phyloP scores from a whole-genome alignment of 495 filamentous ascomycete genomes.

The Poronia punctata region DNA sequence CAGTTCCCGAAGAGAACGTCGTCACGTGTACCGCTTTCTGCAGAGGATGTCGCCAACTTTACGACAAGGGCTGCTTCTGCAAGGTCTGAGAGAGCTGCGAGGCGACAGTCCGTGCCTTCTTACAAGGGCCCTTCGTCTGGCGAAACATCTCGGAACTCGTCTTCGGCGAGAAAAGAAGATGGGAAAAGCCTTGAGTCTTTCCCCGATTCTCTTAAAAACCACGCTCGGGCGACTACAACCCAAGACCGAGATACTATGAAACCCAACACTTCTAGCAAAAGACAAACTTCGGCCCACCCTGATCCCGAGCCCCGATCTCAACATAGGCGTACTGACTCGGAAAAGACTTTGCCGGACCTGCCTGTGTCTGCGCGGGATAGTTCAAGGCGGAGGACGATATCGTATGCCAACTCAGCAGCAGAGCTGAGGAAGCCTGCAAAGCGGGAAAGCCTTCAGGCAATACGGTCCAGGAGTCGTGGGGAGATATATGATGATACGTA shows the following conservation, averaged over 20 bases:
- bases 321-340: constrained; percentile 6
- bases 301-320: constrained; percentile 5
- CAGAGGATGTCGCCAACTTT: constrained; percentile 1
- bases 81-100: constrained; percentile 8
- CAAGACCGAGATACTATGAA: neutral
- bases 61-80: constrained; percentile 2
- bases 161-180: constrained; percentile 1
- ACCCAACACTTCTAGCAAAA: constrained; percentile 4
- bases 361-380: constrained; percentile 2
- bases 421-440: constrained; percentile 13
- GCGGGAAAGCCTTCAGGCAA: constrained; percentile 22
- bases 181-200: constrained; percentile 5
- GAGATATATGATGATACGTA: constrained; percentile 7
- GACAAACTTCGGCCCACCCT: neutral
- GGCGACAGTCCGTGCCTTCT: constrained; percentile 21
- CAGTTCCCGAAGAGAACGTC: constrained; percentile 15
- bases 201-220: constrained; percentile 17
- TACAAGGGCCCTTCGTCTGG: constrained; percentile 7
- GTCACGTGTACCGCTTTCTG: constrained; percentile 9
- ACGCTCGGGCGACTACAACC: constrained; percentile 7
- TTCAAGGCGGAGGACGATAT: constrained; percentile 12
- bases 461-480: constrained; percentile 13
- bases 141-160: constrained; percentile 8
- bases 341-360: constrained; percentile 5
- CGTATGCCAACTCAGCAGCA: constrained; percentile 10